These are phyloP conservation scores for Saitozyma podzolica DNA, from an alignment of 768 basidiomycete genomes.

Conservation along the genomic window DNA sequence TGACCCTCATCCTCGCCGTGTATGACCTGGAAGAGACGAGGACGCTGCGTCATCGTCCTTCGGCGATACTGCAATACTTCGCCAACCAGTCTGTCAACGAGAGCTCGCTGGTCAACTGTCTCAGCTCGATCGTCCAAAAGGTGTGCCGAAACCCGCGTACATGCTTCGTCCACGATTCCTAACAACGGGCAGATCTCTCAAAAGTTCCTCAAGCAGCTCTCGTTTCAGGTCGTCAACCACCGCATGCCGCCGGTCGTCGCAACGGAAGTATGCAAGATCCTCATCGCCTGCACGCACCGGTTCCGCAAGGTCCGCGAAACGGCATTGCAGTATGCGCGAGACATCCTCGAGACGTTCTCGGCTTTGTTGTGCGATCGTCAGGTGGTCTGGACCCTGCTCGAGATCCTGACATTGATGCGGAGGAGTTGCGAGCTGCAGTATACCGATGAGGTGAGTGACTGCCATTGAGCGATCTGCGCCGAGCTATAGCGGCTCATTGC, in stretches of 20 bases:
- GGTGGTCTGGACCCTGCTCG: slow-evolving; percentile 83
- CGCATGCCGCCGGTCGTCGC: slow-evolving; percentile 69
- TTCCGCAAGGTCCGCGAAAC: slow-evolving; percentile 77
- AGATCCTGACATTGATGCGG: slow-evolving; percentile 84
- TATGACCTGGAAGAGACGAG: slow-evolving; percentile 87
- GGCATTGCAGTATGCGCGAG: slow-evolving; percentile 78
- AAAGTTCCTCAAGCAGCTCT: slow-evolving; percentile 70
- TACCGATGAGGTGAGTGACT: slow-evolving; percentile 71
- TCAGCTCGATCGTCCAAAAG: slow-evolving; percentile 85
- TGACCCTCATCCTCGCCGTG: slow-evolving; percentile 79
- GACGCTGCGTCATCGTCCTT: slow-evolving; percentile 73
- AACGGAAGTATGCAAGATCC: slow-evolving; percentile 70
- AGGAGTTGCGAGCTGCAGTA: slow-evolving; percentile 88
- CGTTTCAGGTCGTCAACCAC: slow-evolving; percentile 73
- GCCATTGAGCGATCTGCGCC: background rate
- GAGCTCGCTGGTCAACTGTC: slow-evolving; percentile 69
- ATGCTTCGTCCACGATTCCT: background rate
- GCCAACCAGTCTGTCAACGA: slow-evolving; percentile 79
- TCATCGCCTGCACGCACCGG: slow-evolving; percentile 78
- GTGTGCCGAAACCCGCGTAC: slow-evolving; percentile 53
- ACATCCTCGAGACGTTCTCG: slow-evolving; percentile 85
- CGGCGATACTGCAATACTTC: slow-evolving; percentile 82
- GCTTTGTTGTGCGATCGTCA: slow-evolving; percentile 88
- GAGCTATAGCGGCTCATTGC: slow-evolving; percentile 40
- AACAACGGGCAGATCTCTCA: slow-evolving; percentile 66